A percentile compares a stretch with the other conserved stretches of the same genome.
phyloP scores from a whole-genome alignment of 2,329 filamentous ascomycete genomes.

The Cladophialophora bantiana region DNA sequence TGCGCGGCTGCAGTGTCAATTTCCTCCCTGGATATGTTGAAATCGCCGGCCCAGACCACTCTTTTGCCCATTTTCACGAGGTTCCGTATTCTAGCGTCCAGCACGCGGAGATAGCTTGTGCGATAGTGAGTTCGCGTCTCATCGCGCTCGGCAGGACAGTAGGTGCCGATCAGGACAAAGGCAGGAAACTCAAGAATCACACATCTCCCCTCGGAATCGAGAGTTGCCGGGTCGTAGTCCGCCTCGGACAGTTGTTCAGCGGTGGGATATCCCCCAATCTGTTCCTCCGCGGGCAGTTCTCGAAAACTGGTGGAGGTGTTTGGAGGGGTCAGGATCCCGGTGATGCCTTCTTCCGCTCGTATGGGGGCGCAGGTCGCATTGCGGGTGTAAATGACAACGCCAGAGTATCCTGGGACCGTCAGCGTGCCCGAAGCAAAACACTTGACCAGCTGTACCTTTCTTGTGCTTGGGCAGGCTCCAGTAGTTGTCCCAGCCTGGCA shows the following conservation, averaged over 20 bases:
- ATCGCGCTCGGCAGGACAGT: conserved; percentile 88
- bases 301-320: conserved; percentile 74
- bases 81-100: conserved; percentile 86
- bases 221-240: conserved; percentile 69
- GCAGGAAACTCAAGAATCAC: conserved; percentile 91
- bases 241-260: conserved; percentile 68
- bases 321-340: conserved; percentile 77
- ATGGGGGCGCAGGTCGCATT: conserved; percentile 84
- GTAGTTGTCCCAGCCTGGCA: conserved; percentile 94
- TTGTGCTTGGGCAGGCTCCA: conserved; percentile 94
- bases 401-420: conserved; percentile 78
- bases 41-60: conserved; percentile 83
- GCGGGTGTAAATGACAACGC: conserved; percentile 94
- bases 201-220: conserved; percentile 92
- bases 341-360: conserved; percentile 90
- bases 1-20: conserved; percentile 78
- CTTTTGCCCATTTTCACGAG: conserved; percentile 79
- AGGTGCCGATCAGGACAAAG: conserved; percentile 91
- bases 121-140: conserved; percentile 84
- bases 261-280: conserved; percentile 88
- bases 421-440: background rate
- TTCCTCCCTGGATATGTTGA: conserved; percentile 76
- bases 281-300: conserved; percentile 73
- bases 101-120: conserved; percentile 75
- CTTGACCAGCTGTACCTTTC: conserved; percentile 68